phyloP scores from a whole-genome alignment of 352 stramenopile genomes.

The Stephanocyclus meneghinianus region DNA sequence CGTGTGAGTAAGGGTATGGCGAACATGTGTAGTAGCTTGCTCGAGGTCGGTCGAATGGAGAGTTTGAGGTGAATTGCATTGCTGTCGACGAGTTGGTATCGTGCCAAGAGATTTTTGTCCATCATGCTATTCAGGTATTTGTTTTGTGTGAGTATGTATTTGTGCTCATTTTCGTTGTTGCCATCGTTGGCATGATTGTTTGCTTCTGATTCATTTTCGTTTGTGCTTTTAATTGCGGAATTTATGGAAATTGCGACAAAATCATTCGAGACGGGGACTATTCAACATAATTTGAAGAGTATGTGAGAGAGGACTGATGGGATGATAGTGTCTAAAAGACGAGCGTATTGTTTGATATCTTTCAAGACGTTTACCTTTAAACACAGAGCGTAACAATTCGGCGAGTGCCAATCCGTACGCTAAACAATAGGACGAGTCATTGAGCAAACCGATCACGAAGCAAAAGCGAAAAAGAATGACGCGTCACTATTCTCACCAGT shows the following conservation, averaged over 20 bases:
- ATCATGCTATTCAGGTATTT: slow-evolving; percentile 44
- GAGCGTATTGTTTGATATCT: no score
- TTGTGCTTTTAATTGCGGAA: background rate
- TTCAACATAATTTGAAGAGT: background rate
- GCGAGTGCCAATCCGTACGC: slow-evolving; percentile 46
- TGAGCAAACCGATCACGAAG: slow-evolving; percentile 10
- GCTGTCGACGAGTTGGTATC: slow-evolving; percentile 37
- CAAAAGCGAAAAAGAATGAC: slow-evolving; percentile 2
- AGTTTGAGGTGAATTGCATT: slow-evolving; percentile 27
- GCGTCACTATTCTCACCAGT: slow-evolving; percentile 18
- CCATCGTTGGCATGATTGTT: background rate
- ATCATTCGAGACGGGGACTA: slow-evolving; percentile 4
- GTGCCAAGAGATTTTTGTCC: slow-evolving; percentile 40
- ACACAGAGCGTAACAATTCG: slow-evolving; percentile 17
- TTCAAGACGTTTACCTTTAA: background rate
- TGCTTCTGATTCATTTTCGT: background rate
- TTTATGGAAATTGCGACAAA: slow-evolving; percentile 3
- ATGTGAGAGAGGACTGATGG: background rate
- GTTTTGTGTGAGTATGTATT: slow-evolving; percentile 17
- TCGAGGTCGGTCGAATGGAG: slow-evolving; percentile 10
- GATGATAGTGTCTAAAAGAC: background rate
- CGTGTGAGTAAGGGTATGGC: slow-evolving; percentile 45
- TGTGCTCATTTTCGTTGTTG: background rate
- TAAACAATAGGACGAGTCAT: background rate
- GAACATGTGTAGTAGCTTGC: slow-evolving; percentile 37